Base-by-base conservation (phyloP, 352 stramenopile species). In the Saprolegnia diclina region DNA sequence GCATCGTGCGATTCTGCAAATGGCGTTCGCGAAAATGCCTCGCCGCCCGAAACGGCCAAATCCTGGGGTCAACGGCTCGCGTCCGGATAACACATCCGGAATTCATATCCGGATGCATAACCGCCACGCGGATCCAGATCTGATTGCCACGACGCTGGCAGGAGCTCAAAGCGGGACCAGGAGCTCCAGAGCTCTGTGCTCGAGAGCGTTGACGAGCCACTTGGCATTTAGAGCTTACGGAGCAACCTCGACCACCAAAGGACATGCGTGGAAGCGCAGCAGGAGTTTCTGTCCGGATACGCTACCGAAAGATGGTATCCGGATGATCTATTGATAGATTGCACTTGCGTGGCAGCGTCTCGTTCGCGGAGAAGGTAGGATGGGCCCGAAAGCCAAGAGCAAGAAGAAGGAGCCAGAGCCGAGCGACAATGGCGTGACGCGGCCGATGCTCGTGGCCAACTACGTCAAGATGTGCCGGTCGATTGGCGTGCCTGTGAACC, bases 401-500 rank as follows among this genome's bases (percentile, higher is more conserved):
- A 86, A 84, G 64, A 74, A 72, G 22, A 89, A 88, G 72, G 73
- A 80, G 3, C 75, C 73, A 0, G 79, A 79, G 19, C 80, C 77
- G 38, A 81, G 89, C 21, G 85, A 91, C 75, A 89, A 86, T 61
- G 72, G 68, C 29, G 83, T 92, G 32, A 89, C 82, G 45, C 72
- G 83, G 13, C 72, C 79, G 54, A 90, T 87, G 63, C 73, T 89
- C 24, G 56, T 83, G 7, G 53, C 71, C 29, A 91, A 90, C 72
- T 92, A 91, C 62, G 73, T 74, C 73, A 92, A 92, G 72, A 76
- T 88, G 16, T 92, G 85, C 79, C 89, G 88, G 80, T 92, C 81
- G n/a, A 91, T 92, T 64, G 85, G 82, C 26, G 76, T 91, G 45
- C 77, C 73, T 6, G 72, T 80, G 21, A 91, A 90, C 63, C 69